Evolutionary conservation across 2,329 filamentous ascomycete genomes (phyloP).

Genomic region (Fusarium sp.): DNA sequence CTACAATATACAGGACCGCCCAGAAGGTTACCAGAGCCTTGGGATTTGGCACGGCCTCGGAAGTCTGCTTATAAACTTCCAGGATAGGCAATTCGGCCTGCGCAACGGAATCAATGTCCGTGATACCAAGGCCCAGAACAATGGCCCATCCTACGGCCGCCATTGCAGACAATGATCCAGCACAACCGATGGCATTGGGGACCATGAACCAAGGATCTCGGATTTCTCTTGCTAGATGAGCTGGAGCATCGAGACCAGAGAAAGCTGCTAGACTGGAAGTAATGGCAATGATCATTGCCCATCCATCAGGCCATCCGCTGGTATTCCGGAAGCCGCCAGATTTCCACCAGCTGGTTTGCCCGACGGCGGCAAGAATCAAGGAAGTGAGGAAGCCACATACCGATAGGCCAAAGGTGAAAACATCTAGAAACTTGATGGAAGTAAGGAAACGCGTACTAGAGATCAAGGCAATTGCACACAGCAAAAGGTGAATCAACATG

Average conservation of each 20-base stretch:
- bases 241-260: neutral
- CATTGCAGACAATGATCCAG: neutral
- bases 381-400: neutral
- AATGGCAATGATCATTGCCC: neutral
- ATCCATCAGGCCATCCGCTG: neutral
- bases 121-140: neutral
- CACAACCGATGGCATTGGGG: neutral
- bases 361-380: neutral
- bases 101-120: neutral
- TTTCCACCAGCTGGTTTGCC: neutral
- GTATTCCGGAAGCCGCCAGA: neutral
- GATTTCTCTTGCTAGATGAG: neutral
- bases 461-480: neutral
- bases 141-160: neutral
- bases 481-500: neutral
- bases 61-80: neutral
- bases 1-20: neutral
- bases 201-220: neutral
- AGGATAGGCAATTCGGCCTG: neutral
- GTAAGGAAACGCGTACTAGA: neutral
- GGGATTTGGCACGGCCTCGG: neutral
- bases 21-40: neutral
- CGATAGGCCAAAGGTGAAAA: neutral
- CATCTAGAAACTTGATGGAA: neutral
- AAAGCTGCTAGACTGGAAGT: neutral